Conservation (phyloP, 140 eudicot genomes). For the Ambrosia hybrid region DNA sequence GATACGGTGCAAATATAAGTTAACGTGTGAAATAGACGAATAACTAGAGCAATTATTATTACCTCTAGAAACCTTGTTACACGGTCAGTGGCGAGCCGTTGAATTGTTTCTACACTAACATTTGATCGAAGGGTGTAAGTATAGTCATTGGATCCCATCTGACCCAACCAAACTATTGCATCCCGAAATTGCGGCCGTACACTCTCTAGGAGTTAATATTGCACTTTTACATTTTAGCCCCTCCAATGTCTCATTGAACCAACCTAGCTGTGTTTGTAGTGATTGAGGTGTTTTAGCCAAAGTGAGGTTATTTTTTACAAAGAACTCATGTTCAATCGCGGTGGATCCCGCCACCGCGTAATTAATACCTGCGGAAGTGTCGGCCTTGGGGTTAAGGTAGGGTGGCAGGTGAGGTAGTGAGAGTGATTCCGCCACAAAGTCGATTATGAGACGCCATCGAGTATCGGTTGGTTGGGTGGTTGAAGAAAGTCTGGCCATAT, state of each 20-base stretch:
- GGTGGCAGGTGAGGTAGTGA: slow-evolving; percentile 79
- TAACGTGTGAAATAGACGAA: too few species aligned
- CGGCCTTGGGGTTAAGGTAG: slow-evolving; percentile 36
- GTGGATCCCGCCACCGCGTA: slow-evolving; percentile 88
- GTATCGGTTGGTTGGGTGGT: slow-evolving; percentile 88
- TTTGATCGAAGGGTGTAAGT: slow-evolving; percentile 53
- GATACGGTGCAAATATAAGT: too few species aligned
- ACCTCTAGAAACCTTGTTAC: slow-evolving; percentile 63
- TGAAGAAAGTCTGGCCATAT: slow-evolving; percentile 83
- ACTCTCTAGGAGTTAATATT: slow-evolving; percentile 33
- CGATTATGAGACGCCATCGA: slow-evolving; percentile 87
- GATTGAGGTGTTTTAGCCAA: slow-evolving; percentile 50
- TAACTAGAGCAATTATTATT: background rate
- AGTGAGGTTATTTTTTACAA: slow-evolving; percentile 58
- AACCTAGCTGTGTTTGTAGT: slow-evolving; percentile 50
- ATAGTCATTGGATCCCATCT: slow-evolving; percentile 93
- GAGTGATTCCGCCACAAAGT: slow-evolving; percentile 59
- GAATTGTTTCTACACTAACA: slow-evolving; percentile 46
- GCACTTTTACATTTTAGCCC: slow-evolving; percentile 45
- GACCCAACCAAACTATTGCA: slow-evolving; percentile 91
- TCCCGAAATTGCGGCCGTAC: slow-evolving; percentile 54
- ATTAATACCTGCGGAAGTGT: slow-evolving; percentile 55
- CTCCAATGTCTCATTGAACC: slow-evolving; percentile 60
- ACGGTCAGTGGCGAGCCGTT: slow-evolving; percentile 46
- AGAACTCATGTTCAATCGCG: slow-evolving; percentile 64